These are phyloP conservation scores for Castanea crenata DNA, from an alignment of 306 rosid species.

Conservation along the genomic window DNA sequence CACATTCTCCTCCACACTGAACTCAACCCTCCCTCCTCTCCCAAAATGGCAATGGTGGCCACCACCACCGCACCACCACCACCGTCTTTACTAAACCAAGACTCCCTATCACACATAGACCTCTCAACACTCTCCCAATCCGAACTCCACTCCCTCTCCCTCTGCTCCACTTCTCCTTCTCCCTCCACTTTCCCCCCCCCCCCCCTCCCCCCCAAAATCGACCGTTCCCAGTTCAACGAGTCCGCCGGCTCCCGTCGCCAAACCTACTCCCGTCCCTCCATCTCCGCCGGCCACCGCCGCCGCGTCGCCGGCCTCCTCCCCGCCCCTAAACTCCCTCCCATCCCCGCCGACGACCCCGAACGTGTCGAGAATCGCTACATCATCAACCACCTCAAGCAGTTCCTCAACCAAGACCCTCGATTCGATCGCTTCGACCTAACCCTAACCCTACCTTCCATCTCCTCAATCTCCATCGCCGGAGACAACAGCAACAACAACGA, in stretches of 20 bases:
- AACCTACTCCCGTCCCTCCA: slow-evolving; percentile 59
- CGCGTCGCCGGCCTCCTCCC: slow-evolving; percentile 53
- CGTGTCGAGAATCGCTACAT: slow-evolving; percentile 49
- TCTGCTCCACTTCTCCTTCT: slow-evolving; percentile 49
- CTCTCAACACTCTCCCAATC: slow-evolving; percentile 62
- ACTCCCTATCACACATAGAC: slow-evolving; percentile 44
- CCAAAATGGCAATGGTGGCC: slow-evolving; percentile 4
- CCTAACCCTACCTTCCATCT: slow-evolving; percentile 1
- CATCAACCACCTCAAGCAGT: slow-evolving; percentile 55
- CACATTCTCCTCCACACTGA: background rate
- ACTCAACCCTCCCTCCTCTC: background rate
- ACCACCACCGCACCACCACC: background rate
- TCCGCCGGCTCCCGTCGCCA: slow-evolving; percentile 84
- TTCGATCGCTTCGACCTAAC: slow-evolving; percentile 50
- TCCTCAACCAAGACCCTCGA: slow-evolving; percentile 62
- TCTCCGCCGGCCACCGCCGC: slow-evolving; percentile 53
- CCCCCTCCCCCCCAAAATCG: slow-evolving; percentile 56
- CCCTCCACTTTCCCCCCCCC: slow-evolving; percentile 34
- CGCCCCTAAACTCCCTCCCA: slow-evolving; percentile 35
- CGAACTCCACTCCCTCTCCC: slow-evolving; percentile 66
- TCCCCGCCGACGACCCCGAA: slow-evolving; percentile 46
- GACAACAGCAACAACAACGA: too few relatives aligned
- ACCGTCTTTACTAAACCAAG: slow-evolving; percentile 18
- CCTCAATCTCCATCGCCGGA: background rate
- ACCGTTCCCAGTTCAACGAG: slow-evolving; percentile 67